A percentile compares a stretch with the other conserved stretches of the same genome.
Evolutionary conservation across 441 rosid species (phyloP).

Genomic region (Mallotus repandus): DNA sequence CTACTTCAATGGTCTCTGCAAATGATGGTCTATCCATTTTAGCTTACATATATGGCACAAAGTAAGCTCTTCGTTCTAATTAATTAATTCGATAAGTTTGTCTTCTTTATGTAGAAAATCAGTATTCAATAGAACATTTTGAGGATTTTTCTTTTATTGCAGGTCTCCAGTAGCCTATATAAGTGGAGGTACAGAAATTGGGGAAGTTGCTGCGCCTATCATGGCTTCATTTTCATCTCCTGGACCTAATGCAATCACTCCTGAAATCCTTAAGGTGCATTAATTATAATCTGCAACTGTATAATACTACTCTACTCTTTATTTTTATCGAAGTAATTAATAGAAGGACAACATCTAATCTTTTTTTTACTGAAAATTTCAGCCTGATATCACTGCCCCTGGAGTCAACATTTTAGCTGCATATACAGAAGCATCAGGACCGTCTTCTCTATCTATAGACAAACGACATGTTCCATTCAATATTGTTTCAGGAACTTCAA

Average conservation of each 20-base stretch:
- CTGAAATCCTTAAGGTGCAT: constrained; percentile 37
- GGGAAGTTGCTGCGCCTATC: constrained; percentile 29
- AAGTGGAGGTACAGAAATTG: constrained; percentile 16
- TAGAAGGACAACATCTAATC: background rate
- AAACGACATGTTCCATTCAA: constrained; percentile 32
- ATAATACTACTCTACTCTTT: background rate
- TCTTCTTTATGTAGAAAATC: no score
- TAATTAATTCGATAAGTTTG: no score
- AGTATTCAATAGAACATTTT: background rate
- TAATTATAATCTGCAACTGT: background rate
- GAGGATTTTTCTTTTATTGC: background rate
- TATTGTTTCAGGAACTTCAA: constrained; percentile 63
- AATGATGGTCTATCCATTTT: no score
- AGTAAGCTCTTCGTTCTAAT: background rate
- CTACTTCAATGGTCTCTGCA: constrained; percentile 26
- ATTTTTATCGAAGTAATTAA: no score
- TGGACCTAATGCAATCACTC: constrained; percentile 38
- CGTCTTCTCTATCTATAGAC: constrained; percentile 28
- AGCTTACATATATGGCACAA: constrained; percentile 2
- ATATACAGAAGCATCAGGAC: constrained; percentile 34
- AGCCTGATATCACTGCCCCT: constrained; percentile 43
- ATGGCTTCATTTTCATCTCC: constrained; percentile 40
- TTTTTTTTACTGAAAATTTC: background rate
- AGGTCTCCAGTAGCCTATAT: constrained; percentile 27
- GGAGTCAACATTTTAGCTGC: constrained; percentile 50